Evolutionary conservation across 306 rosid genomes (phyloP).

Genomic region (Aeschynomene evenia): DNA sequence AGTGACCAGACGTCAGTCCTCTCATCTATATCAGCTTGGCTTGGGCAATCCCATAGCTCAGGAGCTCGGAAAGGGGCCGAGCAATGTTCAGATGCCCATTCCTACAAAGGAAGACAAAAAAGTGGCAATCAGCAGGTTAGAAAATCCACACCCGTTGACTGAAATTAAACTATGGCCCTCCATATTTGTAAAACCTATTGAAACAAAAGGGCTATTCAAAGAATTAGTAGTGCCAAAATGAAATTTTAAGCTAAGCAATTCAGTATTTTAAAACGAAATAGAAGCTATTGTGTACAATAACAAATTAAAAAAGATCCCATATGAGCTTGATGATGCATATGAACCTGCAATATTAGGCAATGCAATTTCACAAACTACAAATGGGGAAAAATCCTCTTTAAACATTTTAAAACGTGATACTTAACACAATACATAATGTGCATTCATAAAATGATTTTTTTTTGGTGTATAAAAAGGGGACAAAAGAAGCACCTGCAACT

Average conservation of each 20-base stretch:
- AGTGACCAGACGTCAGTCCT: constrained; percentile 97
- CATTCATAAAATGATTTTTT: not conserved
- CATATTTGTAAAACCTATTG: constrained; percentile 22
- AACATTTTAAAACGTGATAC: not conserved
- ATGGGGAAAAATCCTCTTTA: constrained; percentile 16
- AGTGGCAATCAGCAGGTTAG: constrained; percentile 18
- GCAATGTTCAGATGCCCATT: constrained; percentile 98
- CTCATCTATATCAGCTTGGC: constrained; percentile 82
- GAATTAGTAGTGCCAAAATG: constrained; percentile 14
- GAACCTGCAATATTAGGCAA: constrained; percentile 10
- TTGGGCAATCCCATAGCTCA: constrained; percentile 98
- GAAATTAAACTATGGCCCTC: constrained; percentile 21
- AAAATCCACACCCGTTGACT: constrained; percentile 29
- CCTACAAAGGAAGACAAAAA: constrained; percentile 51
- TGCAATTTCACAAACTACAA: constrained; percentile 1
- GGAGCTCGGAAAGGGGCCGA: constrained; percentile 99
- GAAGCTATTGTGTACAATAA: not conserved
- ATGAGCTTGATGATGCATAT: constrained; percentile 12
- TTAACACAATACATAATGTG: not conserved
- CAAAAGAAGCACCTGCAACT: constrained; percentile 70
- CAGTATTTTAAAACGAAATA: constrained; percentile 11
- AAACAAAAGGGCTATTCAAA: constrained; percentile 5
- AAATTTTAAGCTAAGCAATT: not conserved
- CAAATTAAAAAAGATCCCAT: not conserved
- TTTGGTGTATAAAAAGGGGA: not conserved